phyloP scores from a whole-genome alignment of 176 grass and related monocot species.

The Lolium multiflorum region DNA sequence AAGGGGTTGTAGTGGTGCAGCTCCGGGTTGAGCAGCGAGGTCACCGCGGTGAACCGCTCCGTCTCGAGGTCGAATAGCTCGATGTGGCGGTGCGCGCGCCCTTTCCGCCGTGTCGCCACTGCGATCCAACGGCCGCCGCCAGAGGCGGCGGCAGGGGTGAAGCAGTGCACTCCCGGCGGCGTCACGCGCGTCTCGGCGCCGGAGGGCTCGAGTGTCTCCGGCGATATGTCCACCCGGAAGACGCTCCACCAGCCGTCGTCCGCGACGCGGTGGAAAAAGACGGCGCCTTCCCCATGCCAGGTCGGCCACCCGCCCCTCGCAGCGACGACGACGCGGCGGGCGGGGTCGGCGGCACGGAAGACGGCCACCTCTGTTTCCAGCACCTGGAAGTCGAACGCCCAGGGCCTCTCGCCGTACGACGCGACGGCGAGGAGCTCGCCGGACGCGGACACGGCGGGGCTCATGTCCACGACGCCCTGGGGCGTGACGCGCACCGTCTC shows the following conservation, averaged over 20 bases:
- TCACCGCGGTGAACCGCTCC: constrained; percentile 56
- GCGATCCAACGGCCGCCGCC: constrained; percentile 62
- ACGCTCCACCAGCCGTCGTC: constrained; percentile 98
- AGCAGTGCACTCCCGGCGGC: constrained; percentile 73
- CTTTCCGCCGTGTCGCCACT: constrained; percentile 77
- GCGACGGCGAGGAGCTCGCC: constrained; percentile 77
- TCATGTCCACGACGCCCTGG: constrained; percentile 71
- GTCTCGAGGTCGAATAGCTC: constrained; percentile 87
- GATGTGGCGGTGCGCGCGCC: constrained; percentile 57
- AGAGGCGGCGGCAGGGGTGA: constrained; percentile 93
- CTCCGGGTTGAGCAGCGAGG: constrained; percentile 63
- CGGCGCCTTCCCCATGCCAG: constrained; percentile 64
- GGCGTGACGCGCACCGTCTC: constrained; percentile 50
- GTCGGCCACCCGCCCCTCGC: constrained; percentile 71
- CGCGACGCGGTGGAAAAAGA: constrained; percentile 84
- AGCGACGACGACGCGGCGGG: constrained; percentile 50
- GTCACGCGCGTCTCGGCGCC: constrained; percentile 59
- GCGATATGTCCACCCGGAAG: constrained; percentile 60
- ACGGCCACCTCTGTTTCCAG: constrained; percentile 79
- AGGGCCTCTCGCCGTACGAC: constrained; percentile 67
- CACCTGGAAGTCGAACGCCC: constrained; percentile 82
- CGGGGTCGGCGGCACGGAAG: constrained; percentile 57
- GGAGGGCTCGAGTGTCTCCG: constrained; percentile 48
- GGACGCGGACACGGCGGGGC: constrained; percentile 69
- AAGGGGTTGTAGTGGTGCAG: constrained; percentile 96